A percentile compares a stretch with the other conserved stretches of the same genome.
Conservation (phyloP, 1,139 yeast species). For the Suhomyces bolitotheri region DNA sequence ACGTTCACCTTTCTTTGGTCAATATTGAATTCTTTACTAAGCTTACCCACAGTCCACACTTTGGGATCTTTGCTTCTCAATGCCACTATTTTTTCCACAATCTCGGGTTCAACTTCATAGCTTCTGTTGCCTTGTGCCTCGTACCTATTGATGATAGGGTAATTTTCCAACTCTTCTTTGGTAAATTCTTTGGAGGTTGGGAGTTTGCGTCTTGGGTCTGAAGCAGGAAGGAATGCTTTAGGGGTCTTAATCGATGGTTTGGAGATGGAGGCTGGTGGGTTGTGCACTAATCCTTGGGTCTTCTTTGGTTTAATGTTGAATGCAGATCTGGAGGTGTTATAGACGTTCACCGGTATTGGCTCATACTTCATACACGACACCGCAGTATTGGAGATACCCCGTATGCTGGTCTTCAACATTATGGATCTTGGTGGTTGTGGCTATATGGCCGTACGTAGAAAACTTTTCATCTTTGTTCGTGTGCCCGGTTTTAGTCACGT, state of each 20-base stretch:
- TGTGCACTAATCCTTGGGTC: slow-evolving; percentile 41
- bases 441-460: too few species aligned
- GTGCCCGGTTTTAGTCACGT: not conserved
- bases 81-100: slow-evolving; percentile 59
- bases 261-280: slow-evolving; percentile 35
- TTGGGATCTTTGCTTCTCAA: slow-evolving; percentile 65
- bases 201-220: slow-evolving; percentile 57
- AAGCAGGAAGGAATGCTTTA: slow-evolving; percentile 64
- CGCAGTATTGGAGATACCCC: slow-evolving; percentile 11
- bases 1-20: slow-evolving; percentile 31
- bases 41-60: slow-evolving; percentile 63
- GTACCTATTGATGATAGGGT: slow-evolving; percentile 51
- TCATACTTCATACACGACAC: slow-evolving; percentile 28
- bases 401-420: slow-evolving; percentile 18
- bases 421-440: not conserved
- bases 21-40: slow-evolving; percentile 63
- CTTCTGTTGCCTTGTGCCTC: slow-evolving; percentile 40
- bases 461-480: slow-evolving; percentile 7
- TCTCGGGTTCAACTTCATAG: slow-evolving; percentile 61
- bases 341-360: slow-evolving; percentile 41
- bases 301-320: slow-evolving; percentile 46
- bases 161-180: slow-evolving; percentile 47
- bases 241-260: slow-evolving; percentile 52
- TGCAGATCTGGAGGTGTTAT: slow-evolving; percentile 39
- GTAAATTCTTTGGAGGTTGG: slow-evolving; percentile 27